phyloP scores from a whole-genome alignment of 192 early-diverging fungal species.

The Backusella luteola region DNA sequence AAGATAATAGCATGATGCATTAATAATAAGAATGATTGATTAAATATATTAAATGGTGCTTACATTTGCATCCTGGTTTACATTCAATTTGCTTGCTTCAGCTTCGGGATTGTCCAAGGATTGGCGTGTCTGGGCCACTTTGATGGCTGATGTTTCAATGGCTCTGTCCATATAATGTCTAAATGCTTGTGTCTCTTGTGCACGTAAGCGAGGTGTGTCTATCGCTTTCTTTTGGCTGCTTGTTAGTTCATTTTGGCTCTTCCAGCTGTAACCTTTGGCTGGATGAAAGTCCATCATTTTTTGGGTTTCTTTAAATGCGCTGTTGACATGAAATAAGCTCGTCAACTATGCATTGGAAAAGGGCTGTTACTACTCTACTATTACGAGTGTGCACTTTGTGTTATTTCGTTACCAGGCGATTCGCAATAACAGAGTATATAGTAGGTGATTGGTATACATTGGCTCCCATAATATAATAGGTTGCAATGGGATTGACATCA shows the following conservation, averaged over 20 bases:
- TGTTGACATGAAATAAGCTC: slow-evolving; percentile 50
- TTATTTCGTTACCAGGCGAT: slow-evolving; percentile 54
- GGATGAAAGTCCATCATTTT: slow-evolving; percentile 56
- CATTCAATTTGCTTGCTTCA: slow-evolving; percentile 10
- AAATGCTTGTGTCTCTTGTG: slow-evolving; percentile 34
- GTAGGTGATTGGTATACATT: slow-evolving; percentile 76
- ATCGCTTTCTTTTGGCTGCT: not conserved
- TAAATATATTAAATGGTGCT: not conserved
- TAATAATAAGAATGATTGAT: not conserved
- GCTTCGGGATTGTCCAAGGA: slow-evolving; percentile 15
- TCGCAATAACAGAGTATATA: slow-evolving; percentile 66
- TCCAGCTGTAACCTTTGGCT: slow-evolving; percentile 59
- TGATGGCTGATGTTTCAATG: slow-evolving; percentile 30
- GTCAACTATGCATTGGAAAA: slow-evolving; percentile 37
- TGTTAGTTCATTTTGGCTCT: slow-evolving; percentile 14
- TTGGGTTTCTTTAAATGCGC: slow-evolving; percentile 55
- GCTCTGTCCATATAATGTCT: slow-evolving; percentile 31
- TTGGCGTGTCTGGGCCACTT: slow-evolving; percentile 17
- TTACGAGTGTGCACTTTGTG: not conserved
- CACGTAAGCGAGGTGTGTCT: slow-evolving; percentile 12
- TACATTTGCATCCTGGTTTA: not conserved
- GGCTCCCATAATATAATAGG: slow-evolving; percentile 69
- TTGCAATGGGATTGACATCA: slow-evolving; percentile 55
- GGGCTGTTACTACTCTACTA: not conserved
- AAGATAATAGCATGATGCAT: not conserved